These are phyloP conservation scores for Terfezia boudieri DNA, from an alignment of 495 filamentous ascomycete genomes.

Conservation along the genomic window DNA sequence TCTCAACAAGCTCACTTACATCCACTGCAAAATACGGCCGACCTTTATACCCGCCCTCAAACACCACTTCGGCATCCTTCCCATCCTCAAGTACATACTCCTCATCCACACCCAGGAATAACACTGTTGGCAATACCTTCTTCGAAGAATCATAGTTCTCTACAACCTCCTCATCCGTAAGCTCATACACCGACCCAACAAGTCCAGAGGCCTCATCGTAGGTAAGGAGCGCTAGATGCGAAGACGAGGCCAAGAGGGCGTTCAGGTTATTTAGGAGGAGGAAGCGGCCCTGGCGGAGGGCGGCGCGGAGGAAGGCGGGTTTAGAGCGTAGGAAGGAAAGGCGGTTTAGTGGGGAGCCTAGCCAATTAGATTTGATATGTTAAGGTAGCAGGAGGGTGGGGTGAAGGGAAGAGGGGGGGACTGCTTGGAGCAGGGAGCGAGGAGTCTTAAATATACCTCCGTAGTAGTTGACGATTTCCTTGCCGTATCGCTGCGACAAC, in stretches of 20 bases:
- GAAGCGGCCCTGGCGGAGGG: slow-evolving; percentile 52
- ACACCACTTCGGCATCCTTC: slow-evolving; percentile 9
- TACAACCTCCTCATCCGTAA: slow-evolving; percentile 50
- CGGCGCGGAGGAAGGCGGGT: slow-evolving; percentile 52
- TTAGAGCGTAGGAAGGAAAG: slow-evolving; percentile 72
- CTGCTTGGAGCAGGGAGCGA: background rate
- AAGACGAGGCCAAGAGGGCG: slow-evolving; percentile 33
- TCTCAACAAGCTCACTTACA: slow-evolving; percentile 37
- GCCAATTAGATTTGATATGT: background rate
- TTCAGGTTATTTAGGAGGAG: slow-evolving; percentile 57
- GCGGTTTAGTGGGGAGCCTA: slow-evolving; percentile 50
- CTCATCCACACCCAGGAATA: slow-evolving; percentile 81
- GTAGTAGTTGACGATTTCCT: slow-evolving; percentile 88
- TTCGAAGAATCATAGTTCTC: slow-evolving; percentile 48
- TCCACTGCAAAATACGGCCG: slow-evolving; percentile 75
- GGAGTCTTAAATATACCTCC: slow-evolving; percentile 30
- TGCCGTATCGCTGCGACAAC: slow-evolving; percentile 66
- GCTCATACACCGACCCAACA: slow-evolving; percentile 51
- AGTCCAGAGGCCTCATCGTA: slow-evolving; percentile 42
- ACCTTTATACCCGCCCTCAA: slow-evolving; percentile 36
- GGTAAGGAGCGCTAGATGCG: slow-evolving; percentile 37
- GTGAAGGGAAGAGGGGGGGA: background rate
- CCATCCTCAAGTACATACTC: slow-evolving; percentile 21
- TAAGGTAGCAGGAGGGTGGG: background rate
- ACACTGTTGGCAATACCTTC: slow-evolving; percentile 31